A percentile compares a stretch with the other conserved stretches of the same genome.
Conservation (phyloP, 2,329 filamentous ascomycete genomes). For the Penicillium sp. region DNA sequence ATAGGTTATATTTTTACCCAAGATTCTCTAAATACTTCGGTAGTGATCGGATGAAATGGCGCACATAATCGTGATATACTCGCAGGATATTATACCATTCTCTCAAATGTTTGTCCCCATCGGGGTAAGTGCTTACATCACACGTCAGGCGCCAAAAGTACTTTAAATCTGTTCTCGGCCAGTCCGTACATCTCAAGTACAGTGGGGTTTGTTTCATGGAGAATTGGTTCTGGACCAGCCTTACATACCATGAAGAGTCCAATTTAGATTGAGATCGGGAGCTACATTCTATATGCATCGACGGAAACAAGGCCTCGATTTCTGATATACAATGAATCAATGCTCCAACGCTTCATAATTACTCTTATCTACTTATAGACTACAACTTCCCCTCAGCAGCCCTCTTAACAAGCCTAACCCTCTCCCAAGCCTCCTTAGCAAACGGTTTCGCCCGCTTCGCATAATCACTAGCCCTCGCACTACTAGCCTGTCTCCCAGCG, state of each 20-base stretch:
- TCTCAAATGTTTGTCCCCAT: not conserved
- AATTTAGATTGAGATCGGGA: not conserved
- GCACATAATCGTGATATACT: constrained; percentile 2
- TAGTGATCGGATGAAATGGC: constrained; percentile 1
- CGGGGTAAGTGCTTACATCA: constrained; percentile 8
- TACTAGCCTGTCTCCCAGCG: constrained; percentile 84
- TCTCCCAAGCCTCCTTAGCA: constrained; percentile 74
- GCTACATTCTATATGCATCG: not conserved
- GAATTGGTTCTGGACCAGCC: not conserved
- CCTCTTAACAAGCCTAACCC: constrained; percentile 57
- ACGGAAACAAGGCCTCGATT: not conserved
- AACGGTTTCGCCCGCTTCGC: constrained; percentile 67
- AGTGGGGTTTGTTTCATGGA: not conserved
- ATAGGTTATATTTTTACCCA: no score
- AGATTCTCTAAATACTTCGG: not conserved
- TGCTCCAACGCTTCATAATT: not conserved
- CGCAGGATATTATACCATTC: not conserved
- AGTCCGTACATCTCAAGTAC: no score
- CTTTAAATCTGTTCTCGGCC: not conserved
- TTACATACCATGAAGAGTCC: not conserved
- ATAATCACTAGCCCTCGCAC: constrained; percentile 72
- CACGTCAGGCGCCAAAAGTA: constrained; percentile 9
- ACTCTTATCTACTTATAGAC: constrained; percentile 7
- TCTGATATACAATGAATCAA: not conserved
- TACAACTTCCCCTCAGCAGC: constrained; percentile 45